phyloP scores from a whole-genome alignment of 75 land plant genomes.

The Ceratopteris richardii region DNA sequence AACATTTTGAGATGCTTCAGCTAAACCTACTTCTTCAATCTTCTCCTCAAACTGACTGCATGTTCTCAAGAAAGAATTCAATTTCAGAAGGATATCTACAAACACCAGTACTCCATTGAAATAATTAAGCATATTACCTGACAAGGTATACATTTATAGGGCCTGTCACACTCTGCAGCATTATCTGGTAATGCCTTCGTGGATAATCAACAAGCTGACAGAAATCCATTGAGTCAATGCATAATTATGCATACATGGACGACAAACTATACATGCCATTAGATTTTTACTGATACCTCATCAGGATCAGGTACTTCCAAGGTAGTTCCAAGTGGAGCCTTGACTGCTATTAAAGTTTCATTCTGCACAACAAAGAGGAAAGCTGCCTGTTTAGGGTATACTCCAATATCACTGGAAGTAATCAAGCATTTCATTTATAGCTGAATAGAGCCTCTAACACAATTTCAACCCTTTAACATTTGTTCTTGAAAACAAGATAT shows the following conservation, averaged over 20 bases:
- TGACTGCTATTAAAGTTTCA: conserved; percentile 62
- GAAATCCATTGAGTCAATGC: too few species aligned
- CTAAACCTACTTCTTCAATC: conserved; percentile 30
- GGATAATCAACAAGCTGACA: conserved; percentile 43
- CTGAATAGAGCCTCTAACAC: too few species aligned
- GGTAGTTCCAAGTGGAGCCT: conserved; percentile 79
- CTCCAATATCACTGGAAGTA: too few species aligned
- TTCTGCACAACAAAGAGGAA: conserved; percentile 27
- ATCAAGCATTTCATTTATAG: too few species aligned
- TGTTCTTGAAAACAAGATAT: too few species aligned
- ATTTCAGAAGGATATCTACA: not conserved
- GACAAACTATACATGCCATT: too few species aligned
- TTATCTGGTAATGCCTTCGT: conserved; percentile 54
- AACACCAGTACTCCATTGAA: too few species aligned
- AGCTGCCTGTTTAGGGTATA: too few species aligned
- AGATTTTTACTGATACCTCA: conserved; percentile 29
- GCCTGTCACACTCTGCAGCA: conserved; percentile 60
- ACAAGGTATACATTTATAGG: conserved; percentile 76
- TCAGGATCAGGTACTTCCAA: conserved; percentile 94
- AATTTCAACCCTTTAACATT: too few species aligned
- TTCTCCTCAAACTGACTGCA: conserved; percentile 35
- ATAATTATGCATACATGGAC: too few species aligned
- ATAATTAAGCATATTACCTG: too few species aligned
- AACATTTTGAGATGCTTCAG: conserved; percentile 5
- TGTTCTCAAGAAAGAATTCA: not conserved